These are phyloP conservation scores for Kwoniella botswanensis DNA, from an alignment of 768 basidiomycete species.

Conservation along the genomic window DNA sequence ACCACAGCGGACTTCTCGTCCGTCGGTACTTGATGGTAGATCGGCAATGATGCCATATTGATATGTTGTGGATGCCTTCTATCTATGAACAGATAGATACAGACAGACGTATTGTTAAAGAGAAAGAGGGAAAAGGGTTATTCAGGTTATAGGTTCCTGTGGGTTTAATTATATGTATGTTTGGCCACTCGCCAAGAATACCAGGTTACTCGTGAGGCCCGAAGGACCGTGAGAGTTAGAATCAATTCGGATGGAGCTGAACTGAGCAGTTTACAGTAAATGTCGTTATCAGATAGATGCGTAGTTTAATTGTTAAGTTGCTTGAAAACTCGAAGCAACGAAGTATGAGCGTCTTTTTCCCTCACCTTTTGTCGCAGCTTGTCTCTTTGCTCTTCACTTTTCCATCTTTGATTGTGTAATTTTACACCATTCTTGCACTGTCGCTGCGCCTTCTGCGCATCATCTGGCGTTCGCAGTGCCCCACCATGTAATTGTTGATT, in stretches of 20 bases:
- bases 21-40: conserved; percentile 10
- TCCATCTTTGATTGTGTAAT: too few species aligned
- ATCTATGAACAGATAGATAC: neutral
- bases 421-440: too few species aligned
- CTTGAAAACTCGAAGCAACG: neutral
- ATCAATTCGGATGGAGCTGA: neutral
- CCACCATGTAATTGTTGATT: neutral
- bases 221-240: neutral
- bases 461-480: neutral
- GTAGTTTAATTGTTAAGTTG: neutral
- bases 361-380: too few species aligned
- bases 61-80: neutral
- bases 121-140: neutral
- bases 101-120: neutral
- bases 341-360: neutral
- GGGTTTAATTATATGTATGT: neutral
- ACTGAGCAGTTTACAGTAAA: neutral
- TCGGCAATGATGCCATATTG: conserved; percentile 16
- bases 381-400: too few species aligned
- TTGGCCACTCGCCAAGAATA: neutral
- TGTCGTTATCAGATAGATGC: neutral
- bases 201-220: neutral
- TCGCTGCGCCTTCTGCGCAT: too few species aligned
- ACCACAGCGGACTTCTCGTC: conserved; percentile 20
- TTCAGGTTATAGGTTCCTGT: neutral